These are phyloP conservation scores for Rhynchospora pubera DNA, from an alignment of 176 grass and related monocot genomes.

Conservation along the genomic window DNA sequence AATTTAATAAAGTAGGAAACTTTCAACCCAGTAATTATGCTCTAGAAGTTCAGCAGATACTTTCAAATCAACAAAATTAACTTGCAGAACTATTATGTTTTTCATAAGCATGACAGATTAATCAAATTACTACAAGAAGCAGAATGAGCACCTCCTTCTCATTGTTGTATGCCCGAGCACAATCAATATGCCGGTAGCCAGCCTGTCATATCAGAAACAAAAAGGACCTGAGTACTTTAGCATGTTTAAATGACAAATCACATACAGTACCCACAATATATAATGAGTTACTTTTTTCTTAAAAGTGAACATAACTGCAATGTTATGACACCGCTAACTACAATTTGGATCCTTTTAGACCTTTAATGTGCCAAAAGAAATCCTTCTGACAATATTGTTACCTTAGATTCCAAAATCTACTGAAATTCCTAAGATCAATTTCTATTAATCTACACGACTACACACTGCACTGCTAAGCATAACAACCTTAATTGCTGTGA, in stretches of 20 bases:
- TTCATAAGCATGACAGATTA: neutral
- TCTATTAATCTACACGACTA: neutral
- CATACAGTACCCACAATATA: neutral
- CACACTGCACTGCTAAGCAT: neutral
- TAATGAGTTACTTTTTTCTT: neutral
- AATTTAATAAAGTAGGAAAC: neutral
- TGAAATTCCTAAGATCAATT: neutral
- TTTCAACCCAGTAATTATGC: neutral
- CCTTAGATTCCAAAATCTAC: neutral
- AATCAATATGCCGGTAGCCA: slow-evolving; percentile 82
- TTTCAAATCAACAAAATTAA: neutral
- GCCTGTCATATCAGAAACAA: slow-evolving; percentile 17
- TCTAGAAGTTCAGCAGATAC: neutral
- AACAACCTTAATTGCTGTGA: slow-evolving; percentile 49
- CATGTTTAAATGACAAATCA: neutral
- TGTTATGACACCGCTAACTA: neutral
- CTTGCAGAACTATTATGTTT: neutral
- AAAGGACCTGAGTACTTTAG: neutral
- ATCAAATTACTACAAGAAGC: neutral
- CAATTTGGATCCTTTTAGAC: neutral
- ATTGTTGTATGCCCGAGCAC: slow-evolving; percentile 52
- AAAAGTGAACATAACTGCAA: neutral
- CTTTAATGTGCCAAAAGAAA: neutral
- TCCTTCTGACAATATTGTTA: neutral
- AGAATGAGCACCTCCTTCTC: slow-evolving; percentile 51